Conservation (phyloP, 1,139 yeast genomes). For the Petasospora fabianii region DNA sequence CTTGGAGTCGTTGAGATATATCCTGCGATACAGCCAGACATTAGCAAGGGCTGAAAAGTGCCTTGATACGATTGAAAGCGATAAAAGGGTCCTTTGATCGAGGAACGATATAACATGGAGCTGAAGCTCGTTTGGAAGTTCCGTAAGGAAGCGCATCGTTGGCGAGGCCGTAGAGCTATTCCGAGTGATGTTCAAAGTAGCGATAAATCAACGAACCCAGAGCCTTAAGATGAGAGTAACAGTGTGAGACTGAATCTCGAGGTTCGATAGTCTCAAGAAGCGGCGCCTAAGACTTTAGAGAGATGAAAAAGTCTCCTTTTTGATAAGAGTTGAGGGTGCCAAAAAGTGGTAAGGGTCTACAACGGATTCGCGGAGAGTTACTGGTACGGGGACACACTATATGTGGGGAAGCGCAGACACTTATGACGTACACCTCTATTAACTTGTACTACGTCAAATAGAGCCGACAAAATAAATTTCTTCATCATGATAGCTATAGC, state of each 20-base stretch:
- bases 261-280: too few species aligned
- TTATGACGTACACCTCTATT: too few species aligned
- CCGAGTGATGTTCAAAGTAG: not conserved
- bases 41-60: constrained; percentile 17
- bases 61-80: constrained; percentile 13
- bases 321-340: too few species aligned
- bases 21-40: constrained; percentile 18
- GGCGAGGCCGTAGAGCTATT: not conserved
- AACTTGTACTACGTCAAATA: too few species aligned
- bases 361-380: not conserved
- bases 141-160: not conserved
- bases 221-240: too few species aligned
- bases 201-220: too few species aligned
- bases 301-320: not conserved
- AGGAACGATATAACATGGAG: constrained; percentile 4
- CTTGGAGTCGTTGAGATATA: constrained; percentile 27
- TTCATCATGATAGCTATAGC: not conserved
- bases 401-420: too few species aligned
- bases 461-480: too few species aligned
- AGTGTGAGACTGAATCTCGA: too few species aligned
- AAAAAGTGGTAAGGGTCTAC: not conserved
- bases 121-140: constrained; percentile 12
- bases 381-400: too few species aligned
- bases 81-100: constrained; percentile 8
- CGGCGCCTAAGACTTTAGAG: not conserved